phyloP scores from a whole-genome alignment of 2,329 filamentous ascomycete genomes.

The Neofusicoccum sp. region DNA sequence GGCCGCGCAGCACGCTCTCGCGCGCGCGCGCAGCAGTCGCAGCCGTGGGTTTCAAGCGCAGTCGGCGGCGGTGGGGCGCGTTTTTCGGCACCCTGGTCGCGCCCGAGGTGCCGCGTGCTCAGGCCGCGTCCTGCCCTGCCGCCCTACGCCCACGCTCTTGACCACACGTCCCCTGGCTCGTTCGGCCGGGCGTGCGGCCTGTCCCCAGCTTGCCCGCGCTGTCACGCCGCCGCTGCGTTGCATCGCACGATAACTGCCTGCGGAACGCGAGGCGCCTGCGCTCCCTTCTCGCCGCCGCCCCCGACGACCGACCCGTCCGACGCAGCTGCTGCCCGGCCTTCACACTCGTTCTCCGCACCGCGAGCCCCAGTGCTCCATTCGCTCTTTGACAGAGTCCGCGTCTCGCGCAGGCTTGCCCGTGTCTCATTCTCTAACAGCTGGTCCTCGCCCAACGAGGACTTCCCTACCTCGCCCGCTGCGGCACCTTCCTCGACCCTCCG shows the following conservation, averaged over 20 bases:
- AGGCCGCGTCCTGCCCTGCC: neutral
- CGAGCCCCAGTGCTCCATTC: neutral
- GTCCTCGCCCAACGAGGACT: neutral
- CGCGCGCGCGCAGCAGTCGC: neutral
- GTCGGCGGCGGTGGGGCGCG: neutral
- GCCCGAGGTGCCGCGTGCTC: conserved; percentile 8
- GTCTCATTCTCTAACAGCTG: conserved; percentile 17
- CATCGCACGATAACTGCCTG: conserved; percentile 10
- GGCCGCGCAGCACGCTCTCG: neutral
- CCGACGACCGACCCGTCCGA: conserved; percentile 10
- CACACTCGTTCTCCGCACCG: conserved; percentile 12
- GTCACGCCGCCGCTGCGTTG: neutral
- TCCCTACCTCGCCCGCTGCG: conserved; percentile 3
- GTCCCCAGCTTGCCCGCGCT: conserved; percentile 6
- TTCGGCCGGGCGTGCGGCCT: conserved; percentile 5
- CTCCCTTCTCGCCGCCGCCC: neutral
- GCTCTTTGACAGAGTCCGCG: conserved; percentile 18
- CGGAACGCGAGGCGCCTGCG: neutral
- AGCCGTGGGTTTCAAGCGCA: neutral
- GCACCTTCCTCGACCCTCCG: neutral
- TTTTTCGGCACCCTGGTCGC: neutral
- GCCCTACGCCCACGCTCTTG: neutral
- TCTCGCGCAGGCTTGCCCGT: conserved; percentile 17
- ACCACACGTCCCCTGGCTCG: conserved; percentile 4
- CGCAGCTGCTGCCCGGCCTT: neutral